Conservation (phyloP, 2,329 filamentous ascomycete species). For the Volutella citrinella region DNA sequence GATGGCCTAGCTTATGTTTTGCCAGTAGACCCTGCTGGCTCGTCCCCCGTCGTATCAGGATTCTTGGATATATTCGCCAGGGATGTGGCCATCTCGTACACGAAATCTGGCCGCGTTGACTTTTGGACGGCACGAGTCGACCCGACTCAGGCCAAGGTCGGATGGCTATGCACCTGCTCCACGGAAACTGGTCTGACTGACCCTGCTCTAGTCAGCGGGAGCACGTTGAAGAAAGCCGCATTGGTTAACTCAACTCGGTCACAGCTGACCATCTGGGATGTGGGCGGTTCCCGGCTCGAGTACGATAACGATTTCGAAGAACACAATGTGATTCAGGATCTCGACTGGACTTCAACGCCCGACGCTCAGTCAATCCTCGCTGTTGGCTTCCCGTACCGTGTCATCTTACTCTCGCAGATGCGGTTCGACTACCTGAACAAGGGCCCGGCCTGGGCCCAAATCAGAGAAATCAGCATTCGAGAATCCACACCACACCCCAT, state of each 20-base stretch:
- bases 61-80: constrained; percentile 84
- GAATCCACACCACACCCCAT: constrained; percentile 86
- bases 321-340: constrained; percentile 74
- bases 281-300: constrained; percentile 75
- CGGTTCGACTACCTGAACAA: constrained; percentile 89
- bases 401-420: constrained; percentile 80
- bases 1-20: constrained; percentile 66
- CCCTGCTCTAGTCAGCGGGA: constrained; percentile 78
- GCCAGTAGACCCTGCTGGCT: constrained; percentile 83
- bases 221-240: constrained; percentile 81
- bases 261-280: constrained; percentile 87
- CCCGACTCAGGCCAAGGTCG: constrained; percentile 54
- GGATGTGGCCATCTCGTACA: constrained; percentile 85
- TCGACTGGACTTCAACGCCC: constrained; percentile 92
- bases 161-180: constrained; percentile 79
- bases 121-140: constrained; percentile 84
- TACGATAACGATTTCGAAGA: constrained; percentile 72
- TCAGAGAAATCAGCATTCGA: constrained; percentile 77
- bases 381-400: constrained; percentile 86
- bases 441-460: constrained; percentile 83
- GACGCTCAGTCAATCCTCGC: constrained; percentile 86
- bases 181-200: constrained; percentile 74
- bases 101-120: constrained; percentile 67
- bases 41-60: constrained; percentile 65
- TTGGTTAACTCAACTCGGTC: constrained; percentile 72